These are phyloP conservation scores for Maudiozyma humilis DNA, from an alignment of 1,139 yeast genomes.

Conservation along the genomic window DNA sequence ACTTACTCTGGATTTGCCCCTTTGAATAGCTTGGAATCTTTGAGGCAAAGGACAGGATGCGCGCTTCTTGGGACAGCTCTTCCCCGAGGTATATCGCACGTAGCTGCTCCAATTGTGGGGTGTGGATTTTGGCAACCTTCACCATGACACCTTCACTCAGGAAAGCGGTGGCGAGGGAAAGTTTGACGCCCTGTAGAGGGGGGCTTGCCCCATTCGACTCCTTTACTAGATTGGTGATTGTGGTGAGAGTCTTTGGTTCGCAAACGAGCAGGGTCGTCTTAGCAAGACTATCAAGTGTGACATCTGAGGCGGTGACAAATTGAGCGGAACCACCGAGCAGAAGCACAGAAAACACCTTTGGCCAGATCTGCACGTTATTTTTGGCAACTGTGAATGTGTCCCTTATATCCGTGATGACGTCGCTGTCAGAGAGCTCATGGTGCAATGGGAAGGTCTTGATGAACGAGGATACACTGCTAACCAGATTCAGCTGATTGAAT, in stretches of 20 bases:
- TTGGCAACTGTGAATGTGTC: slow-evolving; percentile 11
- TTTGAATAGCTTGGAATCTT: slow-evolving; percentile 14
- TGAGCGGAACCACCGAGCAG: slow-evolving; percentile 33
- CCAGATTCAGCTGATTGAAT: slow-evolving; percentile 54
- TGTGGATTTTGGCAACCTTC: slow-evolving; percentile 24
- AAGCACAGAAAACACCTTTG: slow-evolving; percentile 30
- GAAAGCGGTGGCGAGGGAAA: slow-evolving; percentile 32
- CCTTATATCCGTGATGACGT: slow-evolving; percentile 38
- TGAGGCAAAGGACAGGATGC: slow-evolving; percentile 15
- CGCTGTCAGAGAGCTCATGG: slow-evolving; percentile 36
- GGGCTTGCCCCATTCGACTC: neutral
- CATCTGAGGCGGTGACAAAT: slow-evolving; percentile 9
- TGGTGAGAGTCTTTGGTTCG: slow-evolving; percentile 8
- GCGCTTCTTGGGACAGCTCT: slow-evolving; percentile 11
- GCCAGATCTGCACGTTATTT: slow-evolving; percentile 27
- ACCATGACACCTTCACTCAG: slow-evolving; percentile 37
- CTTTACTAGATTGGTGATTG: slow-evolving; percentile 6
- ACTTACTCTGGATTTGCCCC: slow-evolving; percentile 8
- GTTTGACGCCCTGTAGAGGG: slow-evolving; percentile 18
- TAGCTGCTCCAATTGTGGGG: slow-evolving; percentile 15
- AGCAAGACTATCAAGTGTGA: slow-evolving; percentile 1
- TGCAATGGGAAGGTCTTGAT: slow-evolving; percentile 49
- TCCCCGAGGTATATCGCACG: slow-evolving; percentile 39
- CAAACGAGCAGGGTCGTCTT: slow-evolving; percentile 21
- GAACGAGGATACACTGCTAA: slow-evolving; percentile 55